Evolutionary conservation across 2,329 filamentous ascomycete species (phyloP).

Genomic region (Cadophora luteo-olivacea): DNA sequence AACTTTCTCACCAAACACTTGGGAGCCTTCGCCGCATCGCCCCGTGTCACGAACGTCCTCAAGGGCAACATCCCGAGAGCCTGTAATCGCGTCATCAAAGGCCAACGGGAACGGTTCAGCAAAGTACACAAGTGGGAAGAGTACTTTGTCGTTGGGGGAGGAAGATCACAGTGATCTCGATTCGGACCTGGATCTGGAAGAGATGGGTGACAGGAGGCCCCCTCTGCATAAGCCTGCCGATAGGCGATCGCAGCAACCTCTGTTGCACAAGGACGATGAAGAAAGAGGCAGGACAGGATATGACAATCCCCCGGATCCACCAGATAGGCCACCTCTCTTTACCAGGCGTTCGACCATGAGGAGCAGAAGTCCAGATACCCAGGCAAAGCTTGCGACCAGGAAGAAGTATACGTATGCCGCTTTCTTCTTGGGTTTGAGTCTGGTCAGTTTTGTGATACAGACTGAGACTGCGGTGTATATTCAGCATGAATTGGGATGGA

Average conservation of each 20-base stretch:
- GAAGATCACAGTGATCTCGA: conserved; percentile 20
- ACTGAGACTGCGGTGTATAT: conserved; percentile 96
- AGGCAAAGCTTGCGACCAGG: conserved; percentile 69
- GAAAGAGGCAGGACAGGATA: conserved; percentile 44
- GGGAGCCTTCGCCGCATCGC: conserved; percentile 31
- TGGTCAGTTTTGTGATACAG: conserved; percentile 90
- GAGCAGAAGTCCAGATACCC: conserved; percentile 75
- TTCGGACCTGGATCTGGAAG: conserved; percentile 37
- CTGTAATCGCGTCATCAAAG: conserved; percentile 23
- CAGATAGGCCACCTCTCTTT: conserved; percentile 46
- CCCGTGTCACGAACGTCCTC: conserved; percentile 37
- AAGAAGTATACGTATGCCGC: conserved; percentile 88
- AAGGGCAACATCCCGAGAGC: conserved; percentile 29
- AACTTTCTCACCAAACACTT: conserved; percentile 28
- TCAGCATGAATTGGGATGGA: conserved; percentile 89
- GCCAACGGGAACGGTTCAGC: conserved; percentile 25
- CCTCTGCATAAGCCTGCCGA: conserved; percentile 46
- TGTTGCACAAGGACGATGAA: conserved; percentile 43
- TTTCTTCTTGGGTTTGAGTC: conserved; percentile 80
- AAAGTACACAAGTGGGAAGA: conserved; percentile 28
- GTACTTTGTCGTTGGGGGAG: conserved; percentile 14
- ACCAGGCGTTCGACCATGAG: conserved; percentile 72
- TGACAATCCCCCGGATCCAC: conserved; percentile 35
- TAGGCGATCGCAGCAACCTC: conserved; percentile 48
- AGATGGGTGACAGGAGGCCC: conserved; percentile 49